These are phyloP conservation scores for Nymphaea thermarum DNA, from an alignment of 164 flowering plant species.

Conservation along the genomic window DNA sequence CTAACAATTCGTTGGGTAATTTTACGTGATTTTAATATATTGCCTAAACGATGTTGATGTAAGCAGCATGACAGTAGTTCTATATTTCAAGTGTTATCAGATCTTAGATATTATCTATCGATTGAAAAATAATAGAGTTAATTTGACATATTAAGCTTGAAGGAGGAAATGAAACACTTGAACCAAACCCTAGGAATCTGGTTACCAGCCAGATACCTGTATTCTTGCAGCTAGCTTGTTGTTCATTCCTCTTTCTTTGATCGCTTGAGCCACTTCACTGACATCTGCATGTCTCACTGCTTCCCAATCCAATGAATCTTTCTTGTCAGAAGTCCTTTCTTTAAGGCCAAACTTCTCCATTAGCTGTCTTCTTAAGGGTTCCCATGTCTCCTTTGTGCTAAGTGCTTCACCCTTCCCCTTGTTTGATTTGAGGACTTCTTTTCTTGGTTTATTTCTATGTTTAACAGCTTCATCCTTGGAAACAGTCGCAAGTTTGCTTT, in stretches of 20 bases:
- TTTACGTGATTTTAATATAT: no score
- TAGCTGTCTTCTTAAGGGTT: constrained; percentile 41
- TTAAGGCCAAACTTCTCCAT: constrained; percentile 14
- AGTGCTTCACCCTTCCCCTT: constrained; percentile 22
- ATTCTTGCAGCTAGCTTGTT: constrained; percentile 57
- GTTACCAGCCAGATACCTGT: constrained; percentile 27
- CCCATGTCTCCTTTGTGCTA: constrained; percentile 56
- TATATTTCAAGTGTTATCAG: no score
- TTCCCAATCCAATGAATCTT: constrained; percentile 70
- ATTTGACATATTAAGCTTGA: neutral
- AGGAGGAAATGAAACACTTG: neutral
- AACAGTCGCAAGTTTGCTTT: neutral
- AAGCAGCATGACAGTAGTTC: no score
- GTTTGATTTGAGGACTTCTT: constrained; percentile 8
- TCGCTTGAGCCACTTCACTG: constrained; percentile 37
- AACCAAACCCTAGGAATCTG: neutral
- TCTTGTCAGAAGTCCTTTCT: constrained; percentile 24
- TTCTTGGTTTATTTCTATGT: constrained; percentile 6
- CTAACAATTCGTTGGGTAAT: no score
- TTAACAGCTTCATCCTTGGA: neutral
- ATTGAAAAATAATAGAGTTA: neutral
- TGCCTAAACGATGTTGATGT: no score
- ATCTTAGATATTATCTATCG: neutral
- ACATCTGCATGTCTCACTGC: constrained; percentile 54
- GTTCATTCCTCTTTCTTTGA: constrained; percentile 57